Evolutionary conservation across 345 rosid genomes (phyloP).

Genomic region (Moricandia arvensis): DNA sequence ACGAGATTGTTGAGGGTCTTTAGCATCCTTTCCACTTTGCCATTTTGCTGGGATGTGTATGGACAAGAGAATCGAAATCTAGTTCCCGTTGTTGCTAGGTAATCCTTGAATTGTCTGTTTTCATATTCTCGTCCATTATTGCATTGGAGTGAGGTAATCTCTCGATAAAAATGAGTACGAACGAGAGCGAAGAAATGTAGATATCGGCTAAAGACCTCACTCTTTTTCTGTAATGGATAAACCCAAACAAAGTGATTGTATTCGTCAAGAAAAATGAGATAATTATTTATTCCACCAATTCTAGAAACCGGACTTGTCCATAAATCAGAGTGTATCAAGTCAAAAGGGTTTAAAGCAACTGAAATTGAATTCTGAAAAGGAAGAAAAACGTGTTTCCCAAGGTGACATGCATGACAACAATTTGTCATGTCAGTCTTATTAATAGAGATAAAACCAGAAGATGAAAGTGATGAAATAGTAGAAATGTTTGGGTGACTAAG

Average conservation of each 20-base stretch:
- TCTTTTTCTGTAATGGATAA: neutral
- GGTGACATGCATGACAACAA: neutral
- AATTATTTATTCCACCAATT: neutral
- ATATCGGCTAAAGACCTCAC: neutral
- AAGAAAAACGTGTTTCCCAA: neutral
- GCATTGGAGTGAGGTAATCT: neutral
- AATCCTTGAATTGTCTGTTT: neutral
- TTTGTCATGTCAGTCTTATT: neutral
- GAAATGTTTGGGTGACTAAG: neutral
- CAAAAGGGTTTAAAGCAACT: neutral
- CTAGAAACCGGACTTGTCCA: neutral
- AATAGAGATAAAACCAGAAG: neutral
- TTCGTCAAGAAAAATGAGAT: neutral
- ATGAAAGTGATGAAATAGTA: neutral
- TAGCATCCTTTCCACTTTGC: neutral
- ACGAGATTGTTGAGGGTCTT: neutral
- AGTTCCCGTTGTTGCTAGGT: neutral
- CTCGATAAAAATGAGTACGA: neutral
- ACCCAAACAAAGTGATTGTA: neutral
- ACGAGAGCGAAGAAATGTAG: neutral
- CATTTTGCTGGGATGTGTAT: neutral
- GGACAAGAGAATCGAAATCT: neutral
- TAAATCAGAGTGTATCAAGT: neutral
- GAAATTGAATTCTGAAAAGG: neutral
- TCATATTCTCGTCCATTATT: neutral